Evolutionary conservation across 2,329 filamentous ascomycete genomes (phyloP), one percentile per base, ranked within the genome.

Genomic region (Elsinoe necatrix): DNA sequence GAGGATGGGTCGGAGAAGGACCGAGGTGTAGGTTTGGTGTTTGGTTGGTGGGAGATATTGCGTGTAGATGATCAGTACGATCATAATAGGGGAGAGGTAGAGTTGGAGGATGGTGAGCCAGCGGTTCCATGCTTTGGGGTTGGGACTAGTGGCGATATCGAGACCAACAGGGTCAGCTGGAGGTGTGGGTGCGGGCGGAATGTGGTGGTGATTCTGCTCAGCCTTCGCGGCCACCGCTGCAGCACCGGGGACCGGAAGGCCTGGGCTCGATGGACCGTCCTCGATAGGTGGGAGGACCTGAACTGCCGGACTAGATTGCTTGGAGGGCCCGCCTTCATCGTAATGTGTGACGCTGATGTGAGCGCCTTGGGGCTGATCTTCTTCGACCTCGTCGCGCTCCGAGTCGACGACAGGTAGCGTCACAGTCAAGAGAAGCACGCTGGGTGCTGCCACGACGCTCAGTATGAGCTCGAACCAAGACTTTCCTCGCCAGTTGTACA

Each of bases 391-490:
- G 6, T 79, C 67, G 34, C 71, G 76, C 18, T 81, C 77, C 1
- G 81, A 80, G 64, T 97, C 92, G 4, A 95, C 88, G 0, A 98
- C 90, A 0, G 95, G 93, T 3, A 98, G 71, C 0, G 93, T 98
- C 47, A 93, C 83, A 0, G 92, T 92, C 3, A 98, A 77, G 1
- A 97, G 73, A 60, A 98, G 88, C 35, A 98, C 89, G 63, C 87
- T 95, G 1, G 91, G 88, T n/a, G 89, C 85, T 6, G 91, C 91
- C 35, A 95, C 78, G 9, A 93, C 65, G 41, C 89, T 92, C 48
- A 96, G 74, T 43, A 90, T 73, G 66, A 87, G 90, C 64, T 92
- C 91, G 83, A 85, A 89, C n/a, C 86, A 70, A n/a, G 77, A 83
- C 71, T 96, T 97, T 25, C 86, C 81, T 42, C 72, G 75, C 89